These are phyloP conservation scores for Poa annua DNA, from an alignment of 176 grass and related monocot genomes.

Conservation along the genomic window DNA sequence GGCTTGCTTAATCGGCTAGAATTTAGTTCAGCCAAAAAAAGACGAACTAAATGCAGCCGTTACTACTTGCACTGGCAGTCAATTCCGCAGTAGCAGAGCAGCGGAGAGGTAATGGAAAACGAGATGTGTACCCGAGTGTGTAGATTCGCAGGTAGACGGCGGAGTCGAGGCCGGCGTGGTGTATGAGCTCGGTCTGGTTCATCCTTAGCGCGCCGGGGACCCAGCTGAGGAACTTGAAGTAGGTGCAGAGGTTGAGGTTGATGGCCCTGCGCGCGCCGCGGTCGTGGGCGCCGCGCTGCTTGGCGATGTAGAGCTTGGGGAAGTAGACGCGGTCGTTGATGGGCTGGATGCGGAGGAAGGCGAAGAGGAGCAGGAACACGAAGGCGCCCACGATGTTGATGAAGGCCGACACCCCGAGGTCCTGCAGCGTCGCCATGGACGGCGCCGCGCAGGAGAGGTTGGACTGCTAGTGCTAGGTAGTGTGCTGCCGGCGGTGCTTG, in stretches of 20 bases:
- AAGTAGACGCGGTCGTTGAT: slow-evolving; percentile 96
- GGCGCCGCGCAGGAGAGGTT: background rate
- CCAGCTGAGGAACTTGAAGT: slow-evolving; percentile 92
- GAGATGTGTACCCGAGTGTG: slow-evolving; percentile 65
- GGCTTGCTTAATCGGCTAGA: background rate
- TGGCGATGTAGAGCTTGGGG: slow-evolving; percentile 83
- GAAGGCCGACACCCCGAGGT: slow-evolving; percentile 93
- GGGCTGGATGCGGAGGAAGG: slow-evolving; percentile 85
- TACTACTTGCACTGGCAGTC: background rate
- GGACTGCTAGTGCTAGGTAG: background rate
- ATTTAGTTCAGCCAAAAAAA: background rate
- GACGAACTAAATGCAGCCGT: background rate
- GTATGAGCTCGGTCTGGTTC: slow-evolving; percentile 65
- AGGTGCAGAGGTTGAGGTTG: slow-evolving; percentile 90
- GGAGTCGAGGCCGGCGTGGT: slow-evolving; percentile 92
- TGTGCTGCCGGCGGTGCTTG: background rate
- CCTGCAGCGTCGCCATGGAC: slow-evolving; percentile 76
- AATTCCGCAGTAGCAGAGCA: background rate
- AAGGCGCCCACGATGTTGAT: slow-evolving; percentile 87
- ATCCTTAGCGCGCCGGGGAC: slow-evolving; percentile 81
- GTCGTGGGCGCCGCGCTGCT: slow-evolving; percentile 40
- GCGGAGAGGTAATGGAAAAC: background rate
- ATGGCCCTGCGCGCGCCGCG: slow-evolving; percentile 65
- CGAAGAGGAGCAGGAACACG: slow-evolving; percentile 92
- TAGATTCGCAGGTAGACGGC: slow-evolving; percentile 95